These are phyloP conservation scores for Fusarium decemcellulare DNA, from an alignment of 2,329 filamentous ascomycete species.

Conservation along the genomic window DNA sequence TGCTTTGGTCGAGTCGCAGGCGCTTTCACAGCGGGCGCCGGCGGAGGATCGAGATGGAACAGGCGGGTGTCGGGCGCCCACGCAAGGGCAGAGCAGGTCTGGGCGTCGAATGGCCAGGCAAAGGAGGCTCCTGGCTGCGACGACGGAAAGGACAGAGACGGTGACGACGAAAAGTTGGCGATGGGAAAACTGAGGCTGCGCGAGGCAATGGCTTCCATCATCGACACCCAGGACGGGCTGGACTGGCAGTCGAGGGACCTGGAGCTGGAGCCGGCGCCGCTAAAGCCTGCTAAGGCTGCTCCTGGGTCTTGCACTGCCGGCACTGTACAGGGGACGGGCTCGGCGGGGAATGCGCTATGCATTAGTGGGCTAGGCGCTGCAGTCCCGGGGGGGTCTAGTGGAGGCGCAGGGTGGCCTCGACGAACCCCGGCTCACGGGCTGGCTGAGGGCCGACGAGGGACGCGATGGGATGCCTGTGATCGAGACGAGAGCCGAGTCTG, in stretches of 20 bases:
- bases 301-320: slow-evolving; percentile 26
- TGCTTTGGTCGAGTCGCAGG: slow-evolving; percentile 35
- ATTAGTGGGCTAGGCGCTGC: slow-evolving; percentile 37
- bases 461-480: slow-evolving; percentile 14
- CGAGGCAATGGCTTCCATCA: slow-evolving; percentile 45
- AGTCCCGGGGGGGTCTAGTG: slow-evolving; percentile 20
- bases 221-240: slow-evolving; percentile 27
- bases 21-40: slow-evolving; percentile 24
- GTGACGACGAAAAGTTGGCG: slow-evolving; percentile 39
- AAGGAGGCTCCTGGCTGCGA: slow-evolving; percentile 24
- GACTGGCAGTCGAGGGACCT: slow-evolving; percentile 20
- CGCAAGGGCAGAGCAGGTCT: slow-evolving; percentile 31
- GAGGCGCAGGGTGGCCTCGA: slow-evolving; percentile 31
- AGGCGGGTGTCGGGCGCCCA: slow-evolving; percentile 39
- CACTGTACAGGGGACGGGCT: slow-evolving; percentile 38
- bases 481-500: slow-evolving; percentile 26
- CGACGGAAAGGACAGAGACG: slow-evolving; percentile 25
- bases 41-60: slow-evolving; percentile 28
- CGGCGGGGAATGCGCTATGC: slow-evolving; percentile 42
- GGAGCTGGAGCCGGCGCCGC: slow-evolving; percentile 10
- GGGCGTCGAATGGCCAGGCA: slow-evolving; percentile 40
- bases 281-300: slow-evolving; percentile 13
- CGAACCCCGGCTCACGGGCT: slow-evolving; percentile 13
- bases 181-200: slow-evolving; percentile 46
- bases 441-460: slow-evolving; percentile 19